Evolutionary conservation across 139 green algal species (phyloP).

Genomic region (Micromonas pusilla): DNA sequence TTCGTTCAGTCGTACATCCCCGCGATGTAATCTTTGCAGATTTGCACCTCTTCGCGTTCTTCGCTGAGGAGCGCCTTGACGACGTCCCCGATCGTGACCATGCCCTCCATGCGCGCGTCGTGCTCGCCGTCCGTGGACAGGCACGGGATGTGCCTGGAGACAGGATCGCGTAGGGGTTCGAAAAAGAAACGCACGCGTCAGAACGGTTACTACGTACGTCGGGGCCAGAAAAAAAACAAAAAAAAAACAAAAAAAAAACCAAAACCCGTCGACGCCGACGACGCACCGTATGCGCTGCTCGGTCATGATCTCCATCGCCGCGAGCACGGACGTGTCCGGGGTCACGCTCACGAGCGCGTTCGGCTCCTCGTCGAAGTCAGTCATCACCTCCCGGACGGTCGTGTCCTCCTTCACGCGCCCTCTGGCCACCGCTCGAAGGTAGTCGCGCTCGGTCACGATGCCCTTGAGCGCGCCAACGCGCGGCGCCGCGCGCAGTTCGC

Average conservation of each 20-base stretch:
- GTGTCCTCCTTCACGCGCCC: not conserved
- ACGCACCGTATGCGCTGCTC: not conserved
- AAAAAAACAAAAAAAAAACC: too few species aligned
- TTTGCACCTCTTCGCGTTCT: not conserved
- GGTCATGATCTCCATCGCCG: conserved; percentile 21
- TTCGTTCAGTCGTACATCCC: not conserved
- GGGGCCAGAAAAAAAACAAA: too few species aligned
- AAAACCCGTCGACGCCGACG: not conserved
- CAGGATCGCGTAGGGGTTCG: too few species aligned
- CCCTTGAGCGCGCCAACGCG: not conserved
- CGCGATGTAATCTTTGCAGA: conserved; percentile 2
- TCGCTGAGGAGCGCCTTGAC: conserved; percentile 4
- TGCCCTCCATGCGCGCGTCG: not conserved
- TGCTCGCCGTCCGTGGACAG: not conserved
- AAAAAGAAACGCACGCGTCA: too few species aligned
- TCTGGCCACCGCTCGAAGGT: conserved; percentile 6
- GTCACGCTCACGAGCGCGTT: not conserved
- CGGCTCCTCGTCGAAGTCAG: not conserved
- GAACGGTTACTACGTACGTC: too few species aligned
- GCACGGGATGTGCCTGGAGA: not conserved
- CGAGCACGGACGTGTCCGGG: not conserved
- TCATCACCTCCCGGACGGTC: conserved; percentile 11
- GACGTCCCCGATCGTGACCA: conserved; percentile 5
- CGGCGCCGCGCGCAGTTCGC: not conserved
- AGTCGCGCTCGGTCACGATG: conserved; percentile 21